These are phyloP conservation scores for Tricharina praecox DNA, from an alignment of 495 filamentous ascomycete genomes.

Conservation along the genomic window DNA sequence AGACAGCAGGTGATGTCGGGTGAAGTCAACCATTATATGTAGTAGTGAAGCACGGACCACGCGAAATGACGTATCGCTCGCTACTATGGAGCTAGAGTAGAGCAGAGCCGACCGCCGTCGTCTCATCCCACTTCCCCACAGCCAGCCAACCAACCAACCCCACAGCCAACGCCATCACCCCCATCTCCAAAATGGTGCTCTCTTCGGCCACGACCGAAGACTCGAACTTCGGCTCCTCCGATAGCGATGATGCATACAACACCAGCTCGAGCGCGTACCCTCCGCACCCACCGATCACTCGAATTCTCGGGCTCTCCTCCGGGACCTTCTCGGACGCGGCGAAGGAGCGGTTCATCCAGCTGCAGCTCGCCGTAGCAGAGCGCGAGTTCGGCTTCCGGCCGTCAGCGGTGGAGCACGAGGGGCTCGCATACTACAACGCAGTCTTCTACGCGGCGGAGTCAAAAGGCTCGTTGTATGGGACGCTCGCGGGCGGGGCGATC, in stretches of 20 bases:
- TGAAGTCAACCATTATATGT: no score
- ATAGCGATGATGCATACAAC: background rate
- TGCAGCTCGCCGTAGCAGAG: background rate
- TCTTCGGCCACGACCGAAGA: background rate
- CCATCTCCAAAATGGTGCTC: background rate
- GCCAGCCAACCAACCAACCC: no score
- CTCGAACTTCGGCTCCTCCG: background rate
- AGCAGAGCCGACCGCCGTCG: no score
- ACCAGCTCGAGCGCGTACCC: background rate
- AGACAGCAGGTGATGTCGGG: no score
- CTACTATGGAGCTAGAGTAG: no score
- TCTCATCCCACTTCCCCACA: no score
- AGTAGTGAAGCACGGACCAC: no score
- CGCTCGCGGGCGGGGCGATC: constrained; percentile 3
- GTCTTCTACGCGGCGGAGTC: constrained; percentile 21
- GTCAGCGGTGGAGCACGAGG: constrained; percentile 7
- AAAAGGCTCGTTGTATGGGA: constrained; percentile 13
- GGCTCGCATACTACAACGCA: constrained; percentile 15
- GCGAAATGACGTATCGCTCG: no score
- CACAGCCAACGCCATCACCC: no score
- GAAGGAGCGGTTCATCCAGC: background rate
- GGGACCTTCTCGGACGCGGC: background rate
- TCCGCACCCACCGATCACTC: background rate
- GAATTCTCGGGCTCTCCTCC: background rate
- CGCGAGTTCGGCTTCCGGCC: constrained; percentile 8